A percentile compares a stretch with the other conserved stretches of the same genome.
Evolutionary conservation across 371 early-diverging fungal species (phyloP).

Genomic region (Rhizopus delemar): DNA sequence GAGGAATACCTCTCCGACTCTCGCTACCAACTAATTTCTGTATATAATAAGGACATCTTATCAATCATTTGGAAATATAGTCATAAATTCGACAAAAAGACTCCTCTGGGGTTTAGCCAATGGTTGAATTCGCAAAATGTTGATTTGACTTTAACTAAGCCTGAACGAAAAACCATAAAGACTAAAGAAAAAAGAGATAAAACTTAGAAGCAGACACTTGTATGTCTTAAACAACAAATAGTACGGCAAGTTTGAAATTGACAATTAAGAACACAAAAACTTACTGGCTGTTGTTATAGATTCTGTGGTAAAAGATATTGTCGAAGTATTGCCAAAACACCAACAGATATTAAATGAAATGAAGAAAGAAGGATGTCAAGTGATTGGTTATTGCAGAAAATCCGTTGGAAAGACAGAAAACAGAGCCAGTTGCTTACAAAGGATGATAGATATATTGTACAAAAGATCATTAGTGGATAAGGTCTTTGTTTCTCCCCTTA

Average conservation of each 20-base stretch:
- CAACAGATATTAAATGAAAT: constrained; percentile 6
- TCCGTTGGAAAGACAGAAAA: constrained; percentile 8
- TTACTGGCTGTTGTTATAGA: constrained; percentile 7
- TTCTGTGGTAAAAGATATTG: constrained; percentile 5
- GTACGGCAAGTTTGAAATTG: constrained; percentile 3
- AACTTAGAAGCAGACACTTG: constrained; percentile 6
- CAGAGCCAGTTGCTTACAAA: constrained; percentile 16
- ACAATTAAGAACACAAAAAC: constrained; percentile 8
- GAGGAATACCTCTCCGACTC: constrained; percentile 11
- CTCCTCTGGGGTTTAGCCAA: constrained; percentile 7
- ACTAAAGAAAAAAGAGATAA: constrained; percentile 6
- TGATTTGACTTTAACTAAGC: constrained; percentile 5
- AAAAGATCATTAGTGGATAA: constrained; percentile 18
- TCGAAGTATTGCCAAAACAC: constrained; percentile 16
- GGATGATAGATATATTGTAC: constrained; percentile 13
- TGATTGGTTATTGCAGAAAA: constrained; percentile 21
- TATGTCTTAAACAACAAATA: background rate
- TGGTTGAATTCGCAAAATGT: constrained; percentile 6
- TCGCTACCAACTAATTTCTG: constrained; percentile 12
- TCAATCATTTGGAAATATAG: constrained; percentile 7
- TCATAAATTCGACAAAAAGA: constrained; percentile 3
- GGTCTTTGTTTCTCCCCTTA: constrained; percentile 14
- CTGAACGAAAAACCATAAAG: constrained; percentile 4
- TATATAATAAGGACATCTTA: constrained; percentile 17
- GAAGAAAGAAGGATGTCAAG: constrained; percentile 6